phyloP scores from a whole-genome alignment of 2,329 filamentous ascomycete species.

The Fusarium sp. region DNA sequence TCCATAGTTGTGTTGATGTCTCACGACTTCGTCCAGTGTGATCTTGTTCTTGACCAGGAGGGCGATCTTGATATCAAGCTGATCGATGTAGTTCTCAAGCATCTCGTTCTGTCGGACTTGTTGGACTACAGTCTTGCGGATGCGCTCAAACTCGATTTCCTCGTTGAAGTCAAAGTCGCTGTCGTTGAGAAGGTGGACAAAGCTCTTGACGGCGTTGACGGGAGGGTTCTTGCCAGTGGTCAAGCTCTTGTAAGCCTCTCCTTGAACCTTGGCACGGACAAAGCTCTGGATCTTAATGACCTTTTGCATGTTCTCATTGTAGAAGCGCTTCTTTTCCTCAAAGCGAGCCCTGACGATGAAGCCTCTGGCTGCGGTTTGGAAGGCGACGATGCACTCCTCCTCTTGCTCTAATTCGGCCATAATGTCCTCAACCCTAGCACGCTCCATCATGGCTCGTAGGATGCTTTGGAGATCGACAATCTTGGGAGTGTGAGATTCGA shows the following conservation, averaged over 20 bases:
- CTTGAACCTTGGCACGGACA: constrained; percentile 92
- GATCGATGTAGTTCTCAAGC: constrained; percentile 97
- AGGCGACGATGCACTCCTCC: constrained; percentile 79
- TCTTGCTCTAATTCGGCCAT: constrained; percentile 84
- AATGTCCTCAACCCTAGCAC: constrained; percentile 78
- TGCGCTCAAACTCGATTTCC: constrained; percentile 94
- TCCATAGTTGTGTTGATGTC: constrained; percentile 96
- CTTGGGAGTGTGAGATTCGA: constrained; percentile 76
- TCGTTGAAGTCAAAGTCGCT: constrained; percentile 99
- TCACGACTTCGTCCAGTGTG: constrained; percentile 95
- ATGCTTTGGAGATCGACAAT: constrained; percentile 80
- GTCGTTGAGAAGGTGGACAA: constrained; percentile 96
- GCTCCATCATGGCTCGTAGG: constrained; percentile 81
- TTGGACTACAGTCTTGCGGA: constrained; percentile 96
- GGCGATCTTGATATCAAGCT: constrained; percentile 98
- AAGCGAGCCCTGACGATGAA: constrained; percentile 81
- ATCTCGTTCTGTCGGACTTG: constrained; percentile 98
- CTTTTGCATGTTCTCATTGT: constrained; percentile 97
- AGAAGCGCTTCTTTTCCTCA: constrained; percentile 87
- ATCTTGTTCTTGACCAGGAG: constrained; percentile 99
- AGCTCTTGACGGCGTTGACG: constrained; percentile 96
- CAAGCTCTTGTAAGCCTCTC: constrained; percentile 97
- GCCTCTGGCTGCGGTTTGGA: constrained; percentile 82
- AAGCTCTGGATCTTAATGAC: constrained; percentile 99
- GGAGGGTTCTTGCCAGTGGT: constrained; percentile 97